Conservation (phyloP, 805 yeast species). For the Danielia reshetovae region DNA sequence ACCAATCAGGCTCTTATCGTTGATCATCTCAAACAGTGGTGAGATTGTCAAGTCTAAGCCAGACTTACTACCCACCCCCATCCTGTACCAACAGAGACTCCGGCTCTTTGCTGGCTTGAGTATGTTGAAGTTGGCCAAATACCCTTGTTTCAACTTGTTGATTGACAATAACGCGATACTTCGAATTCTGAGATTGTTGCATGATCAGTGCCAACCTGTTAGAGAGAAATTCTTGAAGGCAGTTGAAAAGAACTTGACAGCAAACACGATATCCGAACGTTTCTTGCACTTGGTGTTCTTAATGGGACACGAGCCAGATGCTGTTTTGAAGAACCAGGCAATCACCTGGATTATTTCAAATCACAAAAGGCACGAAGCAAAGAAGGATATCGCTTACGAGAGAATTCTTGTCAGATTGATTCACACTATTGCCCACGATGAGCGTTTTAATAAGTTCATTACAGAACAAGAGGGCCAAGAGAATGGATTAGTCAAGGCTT, state of each 20-base stretch:
- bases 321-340: constrained; percentile 44
- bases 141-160: constrained; percentile 47
- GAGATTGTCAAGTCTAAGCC: constrained; percentile 55
- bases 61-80: constrained; percentile 58
- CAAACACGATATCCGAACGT: constrained; percentile 54
- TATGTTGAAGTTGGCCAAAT: constrained; percentile 60
- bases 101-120: constrained; percentile 66
- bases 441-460: constrained; percentile 50
- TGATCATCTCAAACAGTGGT: constrained; percentile 72
- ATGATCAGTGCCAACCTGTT: constrained; percentile 61
- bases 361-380: constrained; percentile 33
- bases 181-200: constrained; percentile 54
- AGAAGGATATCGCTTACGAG: constrained; percentile 52
- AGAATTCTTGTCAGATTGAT: constrained; percentile 62
- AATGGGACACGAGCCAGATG: constrained; percentile 71
- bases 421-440: constrained; percentile 71
- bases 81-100: constrained; percentile 52
- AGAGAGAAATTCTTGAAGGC: constrained; percentile 48
- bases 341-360: constrained; percentile 72
- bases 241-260: constrained; percentile 49
- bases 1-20: constrained; percentile 56
- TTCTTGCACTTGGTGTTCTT: constrained; percentile 68
- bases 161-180: constrained; percentile 51
- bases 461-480: constrained; percentile 17
- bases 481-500: constrained; percentile 35